Percentiles rank a stretch among this genome's conserved stretches.
Evolutionary conservation across 768 basidiomycete genomes (phyloP).

Genomic region (Tricholoma flavovirens): DNA sequence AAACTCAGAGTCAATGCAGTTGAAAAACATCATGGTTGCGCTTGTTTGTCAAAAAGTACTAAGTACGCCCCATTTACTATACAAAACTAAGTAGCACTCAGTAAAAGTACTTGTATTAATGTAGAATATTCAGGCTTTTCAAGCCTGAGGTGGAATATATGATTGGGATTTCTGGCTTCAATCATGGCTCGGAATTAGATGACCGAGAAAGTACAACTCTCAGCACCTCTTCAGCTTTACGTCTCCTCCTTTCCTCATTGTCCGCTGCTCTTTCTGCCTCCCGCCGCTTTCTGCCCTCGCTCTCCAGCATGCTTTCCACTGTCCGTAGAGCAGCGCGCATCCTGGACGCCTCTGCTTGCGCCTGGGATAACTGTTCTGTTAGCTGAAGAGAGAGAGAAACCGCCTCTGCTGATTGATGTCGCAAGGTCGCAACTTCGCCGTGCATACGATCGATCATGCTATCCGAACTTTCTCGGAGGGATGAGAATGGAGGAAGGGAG

Average conservation of each 20-base stretch:
- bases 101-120: too few relatives aligned
- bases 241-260: constrained; percentile 42
- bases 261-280: constrained; percentile 51
- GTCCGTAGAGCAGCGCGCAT: constrained; percentile 48
- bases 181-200: not conserved
- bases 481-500: constrained; percentile 39
- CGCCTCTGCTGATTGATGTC: constrained; percentile 64
- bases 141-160: too few relatives aligned
- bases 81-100: too few relatives aligned
- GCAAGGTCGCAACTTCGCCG: constrained; percentile 57
- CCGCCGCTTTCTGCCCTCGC: constrained; percentile 51
- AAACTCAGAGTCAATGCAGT: too few relatives aligned
- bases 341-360: constrained; percentile 54
- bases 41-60: not conserved
- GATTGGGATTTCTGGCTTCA: not conserved
- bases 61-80: too few relatives aligned
- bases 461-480: constrained; percentile 31
- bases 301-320: constrained; percentile 54
- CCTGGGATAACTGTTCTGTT: constrained; percentile 64
- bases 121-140: too few relatives aligned
- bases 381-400: constrained; percentile 58
- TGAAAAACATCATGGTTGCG: not conserved
- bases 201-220: constrained; percentile 26
- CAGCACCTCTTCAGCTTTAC: constrained; percentile 46
- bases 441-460: constrained; percentile 56